A percentile compares a stretch with the other conserved stretches of the same genome.
These are phyloP conservation scores for Hyaloscypha hepaticicola DNA, from an alignment of 495 filamentous ascomycete genomes.

Conservation along the genomic window DNA sequence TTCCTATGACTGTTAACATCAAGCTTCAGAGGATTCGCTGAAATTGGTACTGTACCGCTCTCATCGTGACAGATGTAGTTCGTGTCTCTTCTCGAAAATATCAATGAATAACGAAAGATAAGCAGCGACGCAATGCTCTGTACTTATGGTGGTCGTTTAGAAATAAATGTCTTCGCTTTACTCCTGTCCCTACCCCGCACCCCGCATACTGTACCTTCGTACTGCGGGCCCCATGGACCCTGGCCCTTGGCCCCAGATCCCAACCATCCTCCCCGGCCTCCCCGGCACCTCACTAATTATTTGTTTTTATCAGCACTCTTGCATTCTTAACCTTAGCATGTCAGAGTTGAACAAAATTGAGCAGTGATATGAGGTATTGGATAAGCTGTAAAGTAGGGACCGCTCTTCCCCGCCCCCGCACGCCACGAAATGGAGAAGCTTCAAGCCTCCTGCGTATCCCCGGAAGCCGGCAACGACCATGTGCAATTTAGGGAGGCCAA, in stretches of 20 bases:
- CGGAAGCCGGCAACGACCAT: background rate
- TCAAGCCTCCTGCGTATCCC: background rate
- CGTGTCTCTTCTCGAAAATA: background rate
- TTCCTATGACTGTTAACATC: constrained; percentile 9
- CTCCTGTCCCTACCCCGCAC: too few relatives aligned
- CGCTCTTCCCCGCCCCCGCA: background rate
- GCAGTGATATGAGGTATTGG: background rate
- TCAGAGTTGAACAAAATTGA: background rate
- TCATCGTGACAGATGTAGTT: background rate
- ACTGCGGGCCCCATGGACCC: too few relatives aligned
- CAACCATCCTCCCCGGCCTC: background rate
- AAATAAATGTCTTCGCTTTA: background rate
- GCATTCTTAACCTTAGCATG: background rate
- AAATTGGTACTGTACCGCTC: background rate
- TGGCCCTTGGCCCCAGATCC: background rate
- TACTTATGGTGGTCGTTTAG: background rate
- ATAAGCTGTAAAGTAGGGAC: background rate
- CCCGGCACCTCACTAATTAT: too few relatives aligned
- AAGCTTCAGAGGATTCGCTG: constrained; percentile 11
- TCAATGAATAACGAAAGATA: background rate
- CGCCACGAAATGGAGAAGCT: background rate
- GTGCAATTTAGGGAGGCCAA: background rate
- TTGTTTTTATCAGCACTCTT: background rate
- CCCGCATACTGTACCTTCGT: too few relatives aligned
- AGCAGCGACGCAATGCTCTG: background rate